Conservation (phyloP, 2,329 filamentous ascomycete genomes). For the Epichloe elymi region DNA sequence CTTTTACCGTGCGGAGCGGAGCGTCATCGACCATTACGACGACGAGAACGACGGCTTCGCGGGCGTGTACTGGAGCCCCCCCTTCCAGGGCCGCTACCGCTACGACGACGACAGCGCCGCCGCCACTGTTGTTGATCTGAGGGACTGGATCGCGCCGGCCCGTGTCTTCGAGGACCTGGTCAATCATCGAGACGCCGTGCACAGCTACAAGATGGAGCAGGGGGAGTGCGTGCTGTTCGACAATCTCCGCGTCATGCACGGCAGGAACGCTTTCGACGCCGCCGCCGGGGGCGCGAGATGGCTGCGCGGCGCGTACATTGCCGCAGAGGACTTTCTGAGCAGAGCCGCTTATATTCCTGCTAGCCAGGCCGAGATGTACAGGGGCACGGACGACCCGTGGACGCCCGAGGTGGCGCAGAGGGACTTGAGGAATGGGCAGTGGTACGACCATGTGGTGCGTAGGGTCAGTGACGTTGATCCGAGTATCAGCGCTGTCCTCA, state of each 20-base stretch:
- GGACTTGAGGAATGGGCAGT: slow-evolving; percentile 13
- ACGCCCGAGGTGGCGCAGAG: slow-evolving; percentile 12
- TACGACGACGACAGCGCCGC: slow-evolving; percentile 15
- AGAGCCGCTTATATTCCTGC: slow-evolving; percentile 19
- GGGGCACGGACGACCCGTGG: slow-evolving; percentile 12
- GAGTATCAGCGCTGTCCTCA: background rate
- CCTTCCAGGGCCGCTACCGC: slow-evolving; percentile 55
- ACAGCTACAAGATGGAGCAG: slow-evolving; percentile 58
- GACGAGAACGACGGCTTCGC: slow-evolving; percentile 9
- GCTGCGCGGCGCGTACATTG: slow-evolving; percentile 77
- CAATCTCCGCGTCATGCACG: slow-evolving; percentile 76
- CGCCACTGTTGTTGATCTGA: slow-evolving; percentile 10
- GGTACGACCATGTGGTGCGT: slow-evolving; percentile 15
- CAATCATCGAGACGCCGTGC: slow-evolving; percentile 44
- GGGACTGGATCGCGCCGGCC: slow-evolving; percentile 35
- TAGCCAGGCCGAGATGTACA: slow-evolving; percentile 13
- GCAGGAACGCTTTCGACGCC: slow-evolving; percentile 59
- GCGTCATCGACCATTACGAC: slow-evolving; percentile 35
- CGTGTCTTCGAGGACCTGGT: slow-evolving; percentile 44
- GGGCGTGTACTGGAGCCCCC: slow-evolving; percentile 57
- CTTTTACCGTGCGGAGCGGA: slow-evolving; percentile 45
- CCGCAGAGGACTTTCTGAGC: slow-evolving; percentile 33
- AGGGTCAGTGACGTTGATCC: slow-evolving; percentile 12
- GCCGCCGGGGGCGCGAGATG: slow-evolving; percentile 53
- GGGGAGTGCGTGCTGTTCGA: slow-evolving; percentile 96